phyloP scores from a whole-genome alignment of 2,329 filamentous ascomycete species.

The Alternaria sp. region DNA sequence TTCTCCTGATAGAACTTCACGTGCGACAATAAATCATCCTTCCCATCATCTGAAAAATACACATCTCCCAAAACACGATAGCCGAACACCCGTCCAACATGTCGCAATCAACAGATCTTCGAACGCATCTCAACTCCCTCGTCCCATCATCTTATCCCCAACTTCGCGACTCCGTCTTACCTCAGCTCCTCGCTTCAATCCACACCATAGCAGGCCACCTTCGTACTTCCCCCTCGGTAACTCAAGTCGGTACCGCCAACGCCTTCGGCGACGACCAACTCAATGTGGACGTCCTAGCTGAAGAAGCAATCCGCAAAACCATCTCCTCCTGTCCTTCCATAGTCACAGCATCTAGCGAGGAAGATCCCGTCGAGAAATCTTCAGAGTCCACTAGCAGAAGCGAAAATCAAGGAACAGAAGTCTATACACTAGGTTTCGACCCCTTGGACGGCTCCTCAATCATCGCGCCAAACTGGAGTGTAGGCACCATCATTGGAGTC shows the following conservation, averaged over 20 bases:
- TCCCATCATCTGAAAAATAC: not conserved
- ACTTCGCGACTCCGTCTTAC: conserved; percentile 24
- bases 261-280: conserved; percentile 67
- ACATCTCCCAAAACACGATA: not conserved
- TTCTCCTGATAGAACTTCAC: not conserved
- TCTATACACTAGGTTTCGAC: conserved; percentile 69
- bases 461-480: conserved; percentile 50
- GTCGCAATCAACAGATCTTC: conserved; percentile 9
- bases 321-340: conserved; percentile 64
- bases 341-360: conserved; percentile 68
- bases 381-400: not conserved
- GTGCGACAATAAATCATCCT: not conserved
- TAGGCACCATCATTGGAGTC: conserved; percentile 67
- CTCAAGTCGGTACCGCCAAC: conserved; percentile 53
- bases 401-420: conserved; percentile 31
- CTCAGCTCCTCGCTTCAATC: conserved; percentile 26
- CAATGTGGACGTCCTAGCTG: conserved; percentile 66
- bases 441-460: conserved; percentile 72
- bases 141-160: conserved; percentile 9
- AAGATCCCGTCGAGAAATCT: conserved; percentile 63
- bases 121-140: conserved; percentile 10
- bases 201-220: conserved; percentile 26
- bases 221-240: conserved; percentile 26
- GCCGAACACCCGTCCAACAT: not conserved
- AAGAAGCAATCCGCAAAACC: conserved; percentile 64